Base-by-base conservation (phyloP, 139 green algal genomes). In the Chlamydomonas schloesseri region DNA sequence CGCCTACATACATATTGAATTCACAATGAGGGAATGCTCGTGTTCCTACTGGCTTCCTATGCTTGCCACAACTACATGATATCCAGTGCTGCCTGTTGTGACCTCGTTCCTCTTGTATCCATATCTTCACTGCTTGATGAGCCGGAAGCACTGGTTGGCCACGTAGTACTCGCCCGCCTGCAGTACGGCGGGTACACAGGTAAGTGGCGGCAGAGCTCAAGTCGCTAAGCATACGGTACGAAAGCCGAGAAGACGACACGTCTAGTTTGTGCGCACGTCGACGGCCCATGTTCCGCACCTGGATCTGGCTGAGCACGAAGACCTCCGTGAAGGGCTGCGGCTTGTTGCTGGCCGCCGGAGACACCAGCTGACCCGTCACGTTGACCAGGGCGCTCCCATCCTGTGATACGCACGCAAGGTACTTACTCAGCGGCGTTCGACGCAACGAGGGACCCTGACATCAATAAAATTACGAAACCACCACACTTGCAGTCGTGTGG, bases 101-200 rank as follows among this genome's bases (percentile, higher is more conserved):
- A 8, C 42, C 42, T 50, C 42, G 8, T 50, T 50, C 42, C 5
- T n/a, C n/a, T n/a, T n/a, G n/a, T n/a, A n/a, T n/a, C n/a, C n/a
- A 8, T 8, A 50, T 8, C 42, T 13, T 50, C 42, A 50, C 60
- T 67, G 24, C 36, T 71, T 71, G 28, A 79, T 64, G 42, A 92
- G 64, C 37, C 82, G 58, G 65, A 88, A 82, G 34, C 73, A 62
- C 81, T 94, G 91, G 86, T 92, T 92, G 2, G 89, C 89, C 17
- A 94, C 89, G 70, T 94, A 94, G 70, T 93, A 94, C 81, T 93
- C 85, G 1, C 91, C 91, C 17, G 79, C 67, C 79, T 85, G 79
- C 4, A 3, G 55, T 21, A 14, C 11, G 31, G 74, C 6, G 10
- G 46, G 71, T 2, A 24, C 1, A 62, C 23, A 24, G 13, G 46